Conservation (phyloP, 2,329 filamentous ascomycete genomes). For the Botryotinia calthae region DNA sequence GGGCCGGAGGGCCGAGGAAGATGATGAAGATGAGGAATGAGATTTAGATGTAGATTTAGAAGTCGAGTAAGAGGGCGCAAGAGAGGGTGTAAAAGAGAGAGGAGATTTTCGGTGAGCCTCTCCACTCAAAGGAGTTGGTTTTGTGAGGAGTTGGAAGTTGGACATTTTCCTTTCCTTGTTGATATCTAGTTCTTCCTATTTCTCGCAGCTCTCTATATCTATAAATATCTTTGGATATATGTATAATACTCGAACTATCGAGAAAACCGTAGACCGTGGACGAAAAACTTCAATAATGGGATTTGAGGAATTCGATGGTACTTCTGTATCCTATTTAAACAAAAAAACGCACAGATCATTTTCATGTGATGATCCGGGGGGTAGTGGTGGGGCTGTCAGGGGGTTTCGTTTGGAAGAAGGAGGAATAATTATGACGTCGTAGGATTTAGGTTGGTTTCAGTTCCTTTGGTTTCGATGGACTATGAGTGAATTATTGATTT, state of each 20-base stretch:
- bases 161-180: not conserved
- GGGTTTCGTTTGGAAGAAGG: not conserved
- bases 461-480: not conserved
- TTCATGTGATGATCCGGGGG: not conserved
- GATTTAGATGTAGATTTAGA: constrained; percentile 16
- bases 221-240: not conserved
- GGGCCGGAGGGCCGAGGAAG: not conserved
- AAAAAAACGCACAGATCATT: not conserved
- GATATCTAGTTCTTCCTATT: not conserved
- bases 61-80: constrained; percentile 24
- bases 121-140: constrained; percentile 24
- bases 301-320: not conserved
- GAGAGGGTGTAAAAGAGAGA: constrained; percentile 21
- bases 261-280: not conserved
- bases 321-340: not conserved
- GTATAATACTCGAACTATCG: not conserved
- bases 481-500: not conserved
- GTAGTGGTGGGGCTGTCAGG: not conserved
- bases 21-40: constrained; percentile 26
- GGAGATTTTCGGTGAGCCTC: constrained; percentile 15
- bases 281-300: not conserved
- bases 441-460: not conserved
- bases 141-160: constrained; percentile 14
- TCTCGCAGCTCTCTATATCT: not conserved
- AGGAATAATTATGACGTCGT: not conserved